phyloP scores from a whole-genome alignment of 345 rosid species.

The Carallia brachiata region DNA sequence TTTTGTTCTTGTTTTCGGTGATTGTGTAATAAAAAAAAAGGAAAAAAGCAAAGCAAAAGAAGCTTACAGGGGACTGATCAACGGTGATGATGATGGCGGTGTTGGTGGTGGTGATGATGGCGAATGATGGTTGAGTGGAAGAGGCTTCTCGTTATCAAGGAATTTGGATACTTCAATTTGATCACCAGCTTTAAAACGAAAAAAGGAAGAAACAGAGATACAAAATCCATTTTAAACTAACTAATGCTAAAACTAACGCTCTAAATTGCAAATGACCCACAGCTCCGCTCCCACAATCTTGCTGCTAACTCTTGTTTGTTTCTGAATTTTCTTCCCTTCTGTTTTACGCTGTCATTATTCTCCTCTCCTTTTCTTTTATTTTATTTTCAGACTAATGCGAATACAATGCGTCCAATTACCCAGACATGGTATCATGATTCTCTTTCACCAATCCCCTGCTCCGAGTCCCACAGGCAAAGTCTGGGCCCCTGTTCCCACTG shows the following conservation, averaged over 20 bases:
- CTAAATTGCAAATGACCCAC: background rate
- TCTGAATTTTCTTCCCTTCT: background rate
- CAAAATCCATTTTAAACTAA: constrained; percentile 30
- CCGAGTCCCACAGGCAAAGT: too few relatives aligned
- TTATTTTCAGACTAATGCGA: too few relatives aligned
- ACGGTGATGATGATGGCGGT: background rate
- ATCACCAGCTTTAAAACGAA: constrained; percentile 47
- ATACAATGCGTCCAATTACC: too few relatives aligned
- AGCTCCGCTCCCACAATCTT: background rate
- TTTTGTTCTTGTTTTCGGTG: too few relatives aligned
- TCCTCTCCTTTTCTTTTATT: too few relatives aligned
- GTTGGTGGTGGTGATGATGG: constrained; percentile 16
- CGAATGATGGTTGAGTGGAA: constrained; percentile 39
- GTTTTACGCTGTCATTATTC: background rate
- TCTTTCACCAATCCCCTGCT: too few relatives aligned
- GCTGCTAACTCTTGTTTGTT: background rate
- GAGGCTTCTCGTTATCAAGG: constrained; percentile 40
- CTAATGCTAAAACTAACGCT: background rate
- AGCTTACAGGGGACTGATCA: constrained; percentile 1
- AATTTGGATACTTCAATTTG: constrained; percentile 42
- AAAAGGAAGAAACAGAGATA: constrained; percentile 46
- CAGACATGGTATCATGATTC: too few relatives aligned
- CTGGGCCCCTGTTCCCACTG: too few relatives aligned
- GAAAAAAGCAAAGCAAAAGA: too few relatives aligned
- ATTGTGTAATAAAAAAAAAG: too few relatives aligned